Percentiles rank a stretch among this genome's conserved stretches.
phyloP scores from a whole-genome alignment of 2,329 filamentous ascomycete genomes.

The Pyrenophora graminea region DNA sequence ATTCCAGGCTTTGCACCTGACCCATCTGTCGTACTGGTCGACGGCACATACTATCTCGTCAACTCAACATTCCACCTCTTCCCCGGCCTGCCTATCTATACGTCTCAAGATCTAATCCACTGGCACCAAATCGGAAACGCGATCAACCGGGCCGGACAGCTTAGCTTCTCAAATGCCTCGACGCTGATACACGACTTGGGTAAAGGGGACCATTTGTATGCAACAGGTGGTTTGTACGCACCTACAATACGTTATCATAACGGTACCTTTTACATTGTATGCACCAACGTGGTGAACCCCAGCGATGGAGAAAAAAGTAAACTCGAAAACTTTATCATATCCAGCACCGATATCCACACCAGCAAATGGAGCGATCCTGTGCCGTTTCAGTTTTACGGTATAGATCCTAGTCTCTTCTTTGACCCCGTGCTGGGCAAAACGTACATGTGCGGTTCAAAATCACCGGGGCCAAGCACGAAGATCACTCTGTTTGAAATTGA shows the following conservation, averaged over 20 bases:
- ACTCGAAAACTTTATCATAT: constrained; percentile 45
- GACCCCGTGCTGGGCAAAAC: constrained; percentile 12
- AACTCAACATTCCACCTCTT: constrained; percentile 58
- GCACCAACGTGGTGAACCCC: constrained; percentile 23
- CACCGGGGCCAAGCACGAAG: constrained; percentile 16
- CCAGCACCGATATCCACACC: constrained; percentile 13
- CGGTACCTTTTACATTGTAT: constrained; percentile 24
- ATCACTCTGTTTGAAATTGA: constrained; percentile 33
- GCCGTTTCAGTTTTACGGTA: constrained; percentile 18
- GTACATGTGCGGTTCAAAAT: constrained; percentile 27
- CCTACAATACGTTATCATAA: constrained; percentile 22
- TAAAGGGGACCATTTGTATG: constrained; percentile 10
- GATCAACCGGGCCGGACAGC: constrained; percentile 52
- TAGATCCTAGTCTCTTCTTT: constrained; percentile 24
- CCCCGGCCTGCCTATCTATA: constrained; percentile 57
- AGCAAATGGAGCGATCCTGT: constrained; percentile 18
- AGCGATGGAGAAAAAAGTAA: constrained; percentile 50
- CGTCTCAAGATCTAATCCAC: constrained; percentile 53
- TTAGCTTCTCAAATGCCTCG: constrained; percentile 53
- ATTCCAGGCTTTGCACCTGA: constrained; percentile 56
- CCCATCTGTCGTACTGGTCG: constrained; percentile 50
- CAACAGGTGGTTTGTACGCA: constrained; percentile 27
- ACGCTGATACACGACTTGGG: constrained; percentile 36
- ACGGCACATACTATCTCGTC: constrained; percentile 54
- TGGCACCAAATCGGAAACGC: constrained; percentile 55